phyloP scores from a whole-genome alignment of 2,329 filamentous ascomycete species.

The Trichoderma guizhouense region DNA sequence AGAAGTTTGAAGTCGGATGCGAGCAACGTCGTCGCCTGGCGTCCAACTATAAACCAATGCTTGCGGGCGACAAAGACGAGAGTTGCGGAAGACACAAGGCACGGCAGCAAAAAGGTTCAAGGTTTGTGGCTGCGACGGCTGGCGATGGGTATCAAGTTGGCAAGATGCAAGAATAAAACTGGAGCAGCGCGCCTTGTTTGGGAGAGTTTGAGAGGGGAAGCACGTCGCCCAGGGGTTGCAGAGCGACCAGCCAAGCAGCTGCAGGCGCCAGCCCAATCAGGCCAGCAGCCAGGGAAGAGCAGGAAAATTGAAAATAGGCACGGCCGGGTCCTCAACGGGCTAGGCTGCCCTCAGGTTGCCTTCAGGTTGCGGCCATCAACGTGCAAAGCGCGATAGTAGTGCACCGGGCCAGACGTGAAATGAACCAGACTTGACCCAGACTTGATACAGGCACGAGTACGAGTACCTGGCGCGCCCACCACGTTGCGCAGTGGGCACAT shows the following conservation, averaged over 20 bases:
- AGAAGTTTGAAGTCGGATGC: background rate
- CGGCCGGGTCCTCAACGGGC: background rate
- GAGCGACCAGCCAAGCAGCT: background rate
- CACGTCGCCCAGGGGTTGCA: slow-evolving; percentile 3
- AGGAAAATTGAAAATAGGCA: background rate
- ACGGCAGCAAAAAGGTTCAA: slow-evolving; percentile 6
- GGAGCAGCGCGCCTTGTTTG: slow-evolving; percentile 15
- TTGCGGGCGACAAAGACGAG: background rate
- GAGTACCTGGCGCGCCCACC: background rate
- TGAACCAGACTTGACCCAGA: background rate
- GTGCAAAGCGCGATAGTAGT: background rate
- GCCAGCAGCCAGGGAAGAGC: background rate
- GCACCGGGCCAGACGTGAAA: background rate
- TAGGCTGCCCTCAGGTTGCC: background rate
- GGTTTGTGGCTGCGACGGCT: slow-evolving; percentile 16
- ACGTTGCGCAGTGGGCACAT: background rate
- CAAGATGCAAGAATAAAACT: slow-evolving; percentile 6
- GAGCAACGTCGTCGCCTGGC: background rate
- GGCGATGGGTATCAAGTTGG: slow-evolving; percentile 10
- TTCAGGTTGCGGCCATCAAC: slow-evolving; percentile 10
- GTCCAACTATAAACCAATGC: background rate
- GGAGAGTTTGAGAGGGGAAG: slow-evolving; percentile 8
- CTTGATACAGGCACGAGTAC: background rate
- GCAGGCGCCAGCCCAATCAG: slow-evolving; percentile 1
- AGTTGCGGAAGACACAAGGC: slow-evolving; percentile 7